Evolutionary conservation across 192 early-diverging fungal species (phyloP), one percentile per base, ranked within the genome.

Genomic region (Rhizophagus prolifer): DNA sequence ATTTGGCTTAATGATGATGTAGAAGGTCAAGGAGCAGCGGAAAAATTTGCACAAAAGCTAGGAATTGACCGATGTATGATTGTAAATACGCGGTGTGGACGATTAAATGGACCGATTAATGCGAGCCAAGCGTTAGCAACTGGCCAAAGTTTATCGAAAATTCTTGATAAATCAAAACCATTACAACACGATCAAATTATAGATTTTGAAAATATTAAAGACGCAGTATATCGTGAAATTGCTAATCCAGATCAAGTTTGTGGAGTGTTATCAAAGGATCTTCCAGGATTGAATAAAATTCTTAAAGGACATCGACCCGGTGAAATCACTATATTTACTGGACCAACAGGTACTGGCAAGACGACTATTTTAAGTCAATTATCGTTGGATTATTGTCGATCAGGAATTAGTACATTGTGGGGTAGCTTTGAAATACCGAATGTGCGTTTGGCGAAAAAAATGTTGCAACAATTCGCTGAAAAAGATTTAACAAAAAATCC

Each of bases 401-500:
- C 84, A 21, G 90, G 90, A 47, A 86, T 93, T 26, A 88, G 87
- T 72, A 92, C 90, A 4, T 81, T 92, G 44, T 93, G 92, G 92
- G 92, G 92, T 46, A 90, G 89, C 61, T 93, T 93, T 84, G 92
- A 93, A 82, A 91, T 93, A 70, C 85, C 86, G n/a, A 92, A 92
- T 58, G 83, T 88, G 65, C 82, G 90, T 12, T 81, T 93, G 26
- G 89, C 88, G 0, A 89, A 88, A 59, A 86, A 88, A 28, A 93
- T 93, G 90, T 73, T 93, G 74, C 84, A 82, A 76, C 92, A 93
- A 80, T 85, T 86, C 69, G 89, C 89, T 25, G 85, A 79, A 16
- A 82, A 85, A 70, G 88, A 90, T 70, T 80, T 93, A 46, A 72
- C 88, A 4, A 44, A 74, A 30, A 28, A 65, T 14, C 84, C 85